A percentile compares a stretch with the other conserved stretches of the same genome.
These are phyloP conservation scores for Diplodia intermedia DNA, from an alignment of 2,329 filamentous ascomycete species.

Conservation along the genomic window DNA sequence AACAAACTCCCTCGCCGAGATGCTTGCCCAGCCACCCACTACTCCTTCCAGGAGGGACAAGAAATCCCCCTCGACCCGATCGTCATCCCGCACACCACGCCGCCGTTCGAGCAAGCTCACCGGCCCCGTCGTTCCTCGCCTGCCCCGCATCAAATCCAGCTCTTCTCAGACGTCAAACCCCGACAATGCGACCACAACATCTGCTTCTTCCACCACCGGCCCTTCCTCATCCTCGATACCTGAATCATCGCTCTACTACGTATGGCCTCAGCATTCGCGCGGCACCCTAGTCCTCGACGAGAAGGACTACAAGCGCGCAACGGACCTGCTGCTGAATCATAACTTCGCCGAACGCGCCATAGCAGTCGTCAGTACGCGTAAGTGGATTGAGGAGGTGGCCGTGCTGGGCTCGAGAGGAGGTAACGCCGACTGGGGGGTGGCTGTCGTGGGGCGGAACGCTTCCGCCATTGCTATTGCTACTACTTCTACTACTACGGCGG, in stretches of 20 bases:
- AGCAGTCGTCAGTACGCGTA: constrained; percentile 68
- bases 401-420: constrained; percentile 38
- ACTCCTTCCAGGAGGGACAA: not conserved
- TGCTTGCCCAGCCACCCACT: constrained; percentile 31
- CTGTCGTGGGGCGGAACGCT: constrained; percentile 4
- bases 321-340: constrained; percentile 73
- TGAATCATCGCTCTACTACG: constrained; percentile 66
- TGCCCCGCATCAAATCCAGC: constrained; percentile 68
- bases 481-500: not conserved
- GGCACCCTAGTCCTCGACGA: constrained; percentile 70
- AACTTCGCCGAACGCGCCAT: constrained; percentile 73
- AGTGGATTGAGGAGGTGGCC: constrained; percentile 74
- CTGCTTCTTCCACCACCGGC: constrained; percentile 50
- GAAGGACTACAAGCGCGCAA: constrained; percentile 69
- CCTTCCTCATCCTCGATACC: constrained; percentile 53
- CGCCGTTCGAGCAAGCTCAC: constrained; percentile 47
- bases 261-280: constrained; percentile 68
- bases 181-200: not conserved
- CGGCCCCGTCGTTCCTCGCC: constrained; percentile 68
- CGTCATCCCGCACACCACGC: not conserved
- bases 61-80: not conserved
- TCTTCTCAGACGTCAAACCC: constrained; percentile 45
- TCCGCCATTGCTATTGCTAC: not conserved
- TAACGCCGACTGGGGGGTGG: not conserved
- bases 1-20: constrained; percentile 35